These are phyloP conservation scores for Lathyrus sativus DNA, from an alignment of 306 rosid genomes.

Conservation along the genomic window DNA sequence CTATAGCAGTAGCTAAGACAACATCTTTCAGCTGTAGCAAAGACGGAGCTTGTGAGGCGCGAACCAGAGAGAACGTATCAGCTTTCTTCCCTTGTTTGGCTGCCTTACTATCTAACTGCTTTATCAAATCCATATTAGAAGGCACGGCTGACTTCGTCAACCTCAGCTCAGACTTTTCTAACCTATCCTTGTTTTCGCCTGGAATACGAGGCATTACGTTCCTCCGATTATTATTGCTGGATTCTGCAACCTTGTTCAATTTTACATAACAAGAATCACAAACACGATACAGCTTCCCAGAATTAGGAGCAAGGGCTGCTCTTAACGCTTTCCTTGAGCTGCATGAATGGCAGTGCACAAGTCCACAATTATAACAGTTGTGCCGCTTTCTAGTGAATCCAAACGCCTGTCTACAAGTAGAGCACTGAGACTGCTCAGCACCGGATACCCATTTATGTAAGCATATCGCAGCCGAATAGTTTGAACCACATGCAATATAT, in stretches of 20 bases:
- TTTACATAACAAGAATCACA: slow-evolving; percentile 88
- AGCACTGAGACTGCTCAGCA: slow-evolving; percentile 97
- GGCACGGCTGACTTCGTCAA: slow-evolving; percentile 64
- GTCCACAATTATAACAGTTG: slow-evolving; percentile 98
- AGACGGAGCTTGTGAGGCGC: slow-evolving; percentile 78
- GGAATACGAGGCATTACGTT: slow-evolving; percentile 82
- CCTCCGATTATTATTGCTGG: slow-evolving; percentile 57
- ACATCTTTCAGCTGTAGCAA: slow-evolving; percentile 91
- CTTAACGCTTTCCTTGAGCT: slow-evolving; percentile 91
- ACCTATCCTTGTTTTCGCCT: slow-evolving; percentile 89
- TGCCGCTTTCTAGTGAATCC: slow-evolving; percentile 97
- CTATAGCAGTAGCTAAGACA: slow-evolving; percentile 75
- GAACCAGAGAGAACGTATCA: slow-evolving; percentile 80
- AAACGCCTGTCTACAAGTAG: slow-evolving; percentile 97
- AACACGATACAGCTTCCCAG: slow-evolving; percentile 84
- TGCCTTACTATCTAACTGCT: slow-evolving; percentile 94
- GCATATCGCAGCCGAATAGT: slow-evolving; percentile 90
- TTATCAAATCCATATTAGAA: slow-evolving; percentile 89
- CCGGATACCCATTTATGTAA: slow-evolving; percentile 98
- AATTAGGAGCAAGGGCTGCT: slow-evolving; percentile 94
- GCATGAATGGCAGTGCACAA: slow-evolving; percentile 97
- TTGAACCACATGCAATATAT: slow-evolving; percentile 88
- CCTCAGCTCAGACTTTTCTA: slow-evolving; percentile 79
- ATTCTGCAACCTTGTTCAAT: slow-evolving; percentile 78
- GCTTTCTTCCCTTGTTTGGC: slow-evolving; percentile 96